Evolutionary conservation across 1,284 basidiomycete genomes (phyloP).

Genomic region (Kalmanozyma brasiliensis): DNA sequence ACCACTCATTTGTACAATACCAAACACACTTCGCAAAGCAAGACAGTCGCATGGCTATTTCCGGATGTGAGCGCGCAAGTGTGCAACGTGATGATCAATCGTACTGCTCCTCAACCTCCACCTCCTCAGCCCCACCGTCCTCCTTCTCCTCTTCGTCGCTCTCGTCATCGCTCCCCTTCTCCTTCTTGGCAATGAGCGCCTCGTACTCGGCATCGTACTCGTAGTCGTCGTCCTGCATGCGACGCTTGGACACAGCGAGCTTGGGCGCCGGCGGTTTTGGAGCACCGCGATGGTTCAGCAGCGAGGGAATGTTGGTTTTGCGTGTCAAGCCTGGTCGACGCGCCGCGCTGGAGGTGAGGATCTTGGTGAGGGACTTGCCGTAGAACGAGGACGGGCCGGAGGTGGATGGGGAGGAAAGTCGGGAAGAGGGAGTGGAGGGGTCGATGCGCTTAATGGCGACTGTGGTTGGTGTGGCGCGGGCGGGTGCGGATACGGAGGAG

Average conservation of each 20-base stretch:
- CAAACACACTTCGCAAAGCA: no score
- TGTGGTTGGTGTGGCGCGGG: conserved; percentile 1
- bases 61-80: no score
- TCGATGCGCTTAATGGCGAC: conserved; percentile 32
- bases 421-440: conserved; percentile 1
- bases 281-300: conserved; percentile 36
- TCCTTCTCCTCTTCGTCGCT: neutral
- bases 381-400: conserved; percentile 30
- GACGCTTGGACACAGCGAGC: conserved; percentile 22
- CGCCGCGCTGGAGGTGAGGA: conserved; percentile 20
- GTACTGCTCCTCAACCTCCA: conserved; percentile 14
- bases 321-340: conserved; percentile 43
- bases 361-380: conserved; percentile 37
- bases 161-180: conserved; percentile 14
- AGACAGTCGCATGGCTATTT: no score
- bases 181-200: conserved; percentile 31
- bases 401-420: conserved; percentile 7
- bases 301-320: conserved; percentile 45
- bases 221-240: conserved; percentile 48
- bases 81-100: neutral
- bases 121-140: conserved; percentile 1
- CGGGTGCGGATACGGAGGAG: neutral
- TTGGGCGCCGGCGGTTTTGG: conserved; percentile 24
- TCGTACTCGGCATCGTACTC: conserved; percentile 48
- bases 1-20: neutral